Evolutionary conservation across 345 rosid genomes (phyloP).

Genomic region (Streptanthus diversifolius): DNA sequence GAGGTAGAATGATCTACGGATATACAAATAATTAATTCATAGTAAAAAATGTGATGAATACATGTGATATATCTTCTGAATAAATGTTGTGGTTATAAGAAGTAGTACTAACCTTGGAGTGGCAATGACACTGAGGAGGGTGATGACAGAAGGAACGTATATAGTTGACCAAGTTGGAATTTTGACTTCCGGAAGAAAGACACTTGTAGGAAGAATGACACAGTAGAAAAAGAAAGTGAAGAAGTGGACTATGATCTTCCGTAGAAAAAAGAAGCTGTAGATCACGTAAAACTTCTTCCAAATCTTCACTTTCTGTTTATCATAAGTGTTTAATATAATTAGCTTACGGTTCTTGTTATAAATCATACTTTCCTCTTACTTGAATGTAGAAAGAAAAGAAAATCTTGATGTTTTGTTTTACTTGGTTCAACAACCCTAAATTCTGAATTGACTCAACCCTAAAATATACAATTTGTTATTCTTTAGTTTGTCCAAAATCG

Average conservation of each 20-base stretch:
- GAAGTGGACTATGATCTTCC: slow-evolving; percentile 26
- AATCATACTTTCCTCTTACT: neutral
- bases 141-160: slow-evolving; percentile 17
- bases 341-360: neutral
- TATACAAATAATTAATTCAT: neutral
- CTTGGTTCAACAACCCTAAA: neutral
- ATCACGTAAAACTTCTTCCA: slow-evolving; percentile 32
- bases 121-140: slow-evolving; percentile 1
- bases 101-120: slow-evolving; percentile 21
- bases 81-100: neutral
- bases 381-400: neutral
- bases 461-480: too few relatives aligned
- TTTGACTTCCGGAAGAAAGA: slow-evolving; percentile 16
- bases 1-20: slow-evolving; percentile 47
- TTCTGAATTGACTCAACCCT: neutral
- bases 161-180: slow-evolving; percentile 23
- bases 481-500: too few relatives aligned
- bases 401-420: neutral
- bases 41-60: neutral
- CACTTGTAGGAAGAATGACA: slow-evolving; percentile 26
- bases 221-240: slow-evolving; percentile 29
- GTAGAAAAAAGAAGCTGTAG: slow-evolving; percentile 26
- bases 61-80: too few relatives aligned
- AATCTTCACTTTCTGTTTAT: slow-evolving; percentile 18
- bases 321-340: neutral